Percentiles rank a stretch among this genome's conserved stretches.
Evolutionary conservation across 257 asterid species (phyloP).

Genomic region (Catharanthus roseus): DNA sequence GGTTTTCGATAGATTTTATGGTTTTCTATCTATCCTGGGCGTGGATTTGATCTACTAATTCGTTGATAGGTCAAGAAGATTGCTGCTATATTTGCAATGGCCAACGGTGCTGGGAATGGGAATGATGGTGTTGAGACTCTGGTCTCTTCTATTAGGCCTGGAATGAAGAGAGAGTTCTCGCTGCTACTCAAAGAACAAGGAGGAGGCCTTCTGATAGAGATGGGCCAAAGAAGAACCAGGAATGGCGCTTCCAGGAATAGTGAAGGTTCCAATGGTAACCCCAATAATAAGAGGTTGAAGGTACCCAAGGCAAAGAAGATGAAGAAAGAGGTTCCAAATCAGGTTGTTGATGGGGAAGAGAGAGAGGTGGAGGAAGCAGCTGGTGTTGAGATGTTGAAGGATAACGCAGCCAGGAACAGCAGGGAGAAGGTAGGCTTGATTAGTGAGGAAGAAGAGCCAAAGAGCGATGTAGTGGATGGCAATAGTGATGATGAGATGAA

Average conservation of each 20-base stretch:
- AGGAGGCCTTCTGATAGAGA: constrained; percentile 35
- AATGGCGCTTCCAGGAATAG: constrained; percentile 22
- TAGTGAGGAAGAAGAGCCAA: constrained; percentile 29
- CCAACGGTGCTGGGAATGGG: constrained; percentile 29
- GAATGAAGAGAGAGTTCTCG: constrained; percentile 84
- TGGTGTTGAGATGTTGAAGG: constrained; percentile 18
- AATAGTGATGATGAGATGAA: constrained; percentile 26
- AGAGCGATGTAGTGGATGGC: constrained; percentile 31
- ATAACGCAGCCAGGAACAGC: constrained; percentile 11
- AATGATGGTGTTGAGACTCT: constrained; percentile 41
- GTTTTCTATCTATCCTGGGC: neutral
- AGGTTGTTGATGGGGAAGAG: constrained; percentile 15
- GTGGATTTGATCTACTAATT: constrained; percentile 12
- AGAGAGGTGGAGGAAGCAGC: constrained; percentile 26
- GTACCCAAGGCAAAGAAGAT: constrained; percentile 27
- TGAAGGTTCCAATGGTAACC: constrained; percentile 19
- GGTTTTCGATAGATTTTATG: neutral
- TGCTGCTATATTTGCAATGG: constrained; percentile 4
- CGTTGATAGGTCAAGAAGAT: constrained; percentile 7
- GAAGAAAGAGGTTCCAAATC: constrained; percentile 21
- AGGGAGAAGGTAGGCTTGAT: constrained; percentile 8
- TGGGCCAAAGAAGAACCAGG: constrained; percentile 66
- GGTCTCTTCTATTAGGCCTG: constrained; percentile 61
- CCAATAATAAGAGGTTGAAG: constrained; percentile 19
- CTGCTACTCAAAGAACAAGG: constrained; percentile 70